Percentiles rank a stretch among this genome's conserved stretches.
Evolutionary conservation across 148 eudicot genomes (phyloP).

Genomic region (Nepenthes mirabilis): DNA sequence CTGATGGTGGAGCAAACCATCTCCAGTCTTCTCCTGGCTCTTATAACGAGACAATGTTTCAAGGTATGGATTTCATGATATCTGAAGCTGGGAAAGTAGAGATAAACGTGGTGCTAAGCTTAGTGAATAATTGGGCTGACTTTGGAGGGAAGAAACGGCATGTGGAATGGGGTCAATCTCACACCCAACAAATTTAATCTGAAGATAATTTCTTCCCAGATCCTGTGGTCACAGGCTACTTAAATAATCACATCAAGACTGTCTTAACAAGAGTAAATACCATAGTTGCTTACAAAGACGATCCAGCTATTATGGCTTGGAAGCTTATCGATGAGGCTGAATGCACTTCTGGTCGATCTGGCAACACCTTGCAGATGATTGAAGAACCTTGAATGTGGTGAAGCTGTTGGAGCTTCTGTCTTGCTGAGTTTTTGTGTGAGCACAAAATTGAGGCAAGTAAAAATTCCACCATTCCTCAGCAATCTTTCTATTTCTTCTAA

Average conservation of each 20-base stretch:
- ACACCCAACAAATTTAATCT: slow-evolving; percentile 28
- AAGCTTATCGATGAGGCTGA: too few relatives aligned
- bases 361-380: too few relatives aligned
- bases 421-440: too few relatives aligned
- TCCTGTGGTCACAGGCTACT: slow-evolving; percentile 37
- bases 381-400: too few relatives aligned
- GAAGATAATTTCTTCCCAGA: slow-evolving; percentile 66
- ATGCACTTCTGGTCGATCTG: not conserved
- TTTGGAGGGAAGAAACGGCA: slow-evolving; percentile 64
- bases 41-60: too few relatives aligned
- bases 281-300: not conserved
- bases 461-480: too few relatives aligned
- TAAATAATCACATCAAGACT: slow-evolving; percentile 36
- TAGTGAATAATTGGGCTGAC: slow-evolving; percentile 43
- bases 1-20: too few relatives aligned
- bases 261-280: not conserved
- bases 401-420: too few relatives aligned
- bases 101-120: slow-evolving; percentile 36
- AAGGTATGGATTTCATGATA: slow-evolving; percentile 50
- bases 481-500: too few relatives aligned
- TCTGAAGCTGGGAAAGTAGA: slow-evolving; percentile 52
- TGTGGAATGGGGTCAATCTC: slow-evolving; percentile 55
- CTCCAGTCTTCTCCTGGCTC: too few relatives aligned
- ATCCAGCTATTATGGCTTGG: too few relatives aligned
- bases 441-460: too few relatives aligned